These are phyloP conservation scores for Cordyceps cicadae DNA, from an alignment of 2,329 filamentous ascomycete genomes.

Conservation along the genomic window DNA sequence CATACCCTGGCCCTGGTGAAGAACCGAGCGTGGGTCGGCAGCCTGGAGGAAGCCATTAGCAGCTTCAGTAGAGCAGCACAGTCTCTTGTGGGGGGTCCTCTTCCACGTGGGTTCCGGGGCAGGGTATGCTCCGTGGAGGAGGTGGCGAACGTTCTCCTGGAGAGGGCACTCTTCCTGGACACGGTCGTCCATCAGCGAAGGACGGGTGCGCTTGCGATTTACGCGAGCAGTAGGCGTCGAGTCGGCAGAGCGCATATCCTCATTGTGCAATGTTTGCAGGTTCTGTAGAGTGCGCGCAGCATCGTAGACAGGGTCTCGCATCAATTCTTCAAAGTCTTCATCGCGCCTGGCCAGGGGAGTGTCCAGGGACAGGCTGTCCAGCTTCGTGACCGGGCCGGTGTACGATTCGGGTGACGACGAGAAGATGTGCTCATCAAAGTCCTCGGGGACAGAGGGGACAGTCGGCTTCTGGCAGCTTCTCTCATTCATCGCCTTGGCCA, in stretches of 20 bases:
- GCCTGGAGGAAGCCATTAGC: slow-evolving; percentile 36
- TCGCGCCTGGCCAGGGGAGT: slow-evolving; percentile 38
- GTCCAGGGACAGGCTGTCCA: slow-evolving; percentile 41
- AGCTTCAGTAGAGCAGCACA: slow-evolving; percentile 57
- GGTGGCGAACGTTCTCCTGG: slow-evolving; percentile 59
- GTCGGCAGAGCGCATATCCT: slow-evolving; percentile 30
- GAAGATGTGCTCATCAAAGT: slow-evolving; percentile 41
- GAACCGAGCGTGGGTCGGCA: slow-evolving; percentile 38
- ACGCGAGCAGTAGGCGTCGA: slow-evolving; percentile 24
- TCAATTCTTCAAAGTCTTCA: slow-evolving; percentile 36
- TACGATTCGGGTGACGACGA: slow-evolving; percentile 52
- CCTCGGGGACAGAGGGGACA: slow-evolving; percentile 51
- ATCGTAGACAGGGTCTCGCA: slow-evolving; percentile 38
- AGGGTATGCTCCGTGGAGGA: slow-evolving; percentile 38
- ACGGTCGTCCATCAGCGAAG: slow-evolving; percentile 48
- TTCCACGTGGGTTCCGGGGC: slow-evolving; percentile 25
- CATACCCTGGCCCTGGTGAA: slow-evolving; percentile 55
- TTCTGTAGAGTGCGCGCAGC: slow-evolving; percentile 53
- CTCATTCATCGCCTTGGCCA: slow-evolving; percentile 52
- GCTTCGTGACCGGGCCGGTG: slow-evolving; percentile 43
- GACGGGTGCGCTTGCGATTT: slow-evolving; percentile 52
- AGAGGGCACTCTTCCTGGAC: slow-evolving; percentile 56
- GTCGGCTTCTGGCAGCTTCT: slow-evolving; percentile 43
- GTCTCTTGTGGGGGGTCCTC: slow-evolving; percentile 50
- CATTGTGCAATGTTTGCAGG: slow-evolving; percentile 39